A percentile compares a stretch with the other conserved stretches of the same genome.
phyloP scores from a whole-genome alignment of 2,329 filamentous ascomycete genomes.

The Colletotrichum falcatum region DNA sequence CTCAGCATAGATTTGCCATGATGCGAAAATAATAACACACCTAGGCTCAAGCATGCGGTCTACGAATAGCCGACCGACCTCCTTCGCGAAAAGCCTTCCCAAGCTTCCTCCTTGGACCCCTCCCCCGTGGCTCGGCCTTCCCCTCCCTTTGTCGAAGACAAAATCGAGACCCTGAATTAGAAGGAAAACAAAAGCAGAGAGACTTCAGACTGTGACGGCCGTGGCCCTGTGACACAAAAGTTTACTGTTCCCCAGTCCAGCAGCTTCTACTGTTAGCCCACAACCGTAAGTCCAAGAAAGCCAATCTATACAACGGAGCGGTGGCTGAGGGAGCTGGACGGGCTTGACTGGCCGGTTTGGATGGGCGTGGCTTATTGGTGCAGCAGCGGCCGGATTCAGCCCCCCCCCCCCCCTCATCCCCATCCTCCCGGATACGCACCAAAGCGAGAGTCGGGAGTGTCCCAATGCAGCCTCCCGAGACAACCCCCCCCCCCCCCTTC shows the following conservation, averaged over 20 bases:
- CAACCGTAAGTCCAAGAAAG: not conserved
- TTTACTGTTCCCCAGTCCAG: too few species aligned
- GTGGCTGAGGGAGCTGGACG: not conserved
- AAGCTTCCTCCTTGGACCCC: not conserved
- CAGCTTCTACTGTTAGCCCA: not conserved
- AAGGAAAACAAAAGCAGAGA: not conserved
- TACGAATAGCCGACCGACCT: not conserved
- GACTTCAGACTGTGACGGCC: not conserved
- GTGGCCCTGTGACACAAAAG: not conserved
- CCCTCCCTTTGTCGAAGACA: not conserved
- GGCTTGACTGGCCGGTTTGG: not conserved
- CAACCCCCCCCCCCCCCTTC: not conserved
- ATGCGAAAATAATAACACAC: not conserved
- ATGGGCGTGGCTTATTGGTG: slow-evolving; percentile 4
- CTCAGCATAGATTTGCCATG: not conserved
- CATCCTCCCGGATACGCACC: not conserved
- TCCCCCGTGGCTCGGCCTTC: not conserved
- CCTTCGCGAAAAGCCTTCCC: not conserved
- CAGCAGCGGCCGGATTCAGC: not conserved
- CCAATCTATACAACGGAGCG: not conserved
- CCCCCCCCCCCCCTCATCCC: not conserved
- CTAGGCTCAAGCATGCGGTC: not conserved
- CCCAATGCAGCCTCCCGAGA: slow-evolving; percentile 35
- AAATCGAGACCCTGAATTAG: not conserved
- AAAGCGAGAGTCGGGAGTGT: slow-evolving; percentile 5